phyloP scores from a whole-genome alignment of 495 filamentous ascomycete genomes.

The Penicillium bovifimosum region DNA sequence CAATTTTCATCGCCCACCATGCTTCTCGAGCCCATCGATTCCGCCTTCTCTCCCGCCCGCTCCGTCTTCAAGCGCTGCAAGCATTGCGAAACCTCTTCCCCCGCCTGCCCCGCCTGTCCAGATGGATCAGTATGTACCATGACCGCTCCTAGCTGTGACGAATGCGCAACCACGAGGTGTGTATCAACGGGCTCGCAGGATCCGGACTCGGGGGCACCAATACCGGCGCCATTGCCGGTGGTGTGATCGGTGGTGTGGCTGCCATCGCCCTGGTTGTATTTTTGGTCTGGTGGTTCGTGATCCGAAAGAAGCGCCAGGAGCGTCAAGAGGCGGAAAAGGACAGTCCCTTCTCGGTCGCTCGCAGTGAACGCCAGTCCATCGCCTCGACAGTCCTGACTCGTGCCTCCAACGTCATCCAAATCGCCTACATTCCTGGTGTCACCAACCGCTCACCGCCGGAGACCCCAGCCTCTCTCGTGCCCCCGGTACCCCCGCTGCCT shows the following conservation, averaged over 20 bases:
- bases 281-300: constrained; percentile 79
- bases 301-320: constrained; percentile 69
- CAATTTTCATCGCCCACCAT: constrained; percentile 20
- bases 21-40: constrained; percentile 21
- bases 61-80: constrained; percentile 47
- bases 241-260: constrained; percentile 72
- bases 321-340: constrained; percentile 49
- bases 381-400: constrained; percentile 93
- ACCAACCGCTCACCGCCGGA: constrained; percentile 84
- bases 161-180: constrained; percentile 58
- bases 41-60: constrained; percentile 24
- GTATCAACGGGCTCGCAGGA: constrained; percentile 28
- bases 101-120: constrained; percentile 48
- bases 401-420: constrained; percentile 97
- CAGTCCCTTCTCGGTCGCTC: constrained; percentile 56
- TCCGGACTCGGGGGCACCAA: constrained; percentile 46
- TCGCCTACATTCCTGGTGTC: constrained; percentile 96
- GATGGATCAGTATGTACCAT: constrained; percentile 51
- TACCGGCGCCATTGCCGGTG: constrained; percentile 76
- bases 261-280: constrained; percentile 65
- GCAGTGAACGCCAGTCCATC: constrained; percentile 83
- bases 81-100: constrained; percentile 35
- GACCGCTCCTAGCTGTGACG: constrained; percentile 48
- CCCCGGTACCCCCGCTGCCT: constrained; percentile 89
- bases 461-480: constrained; percentile 76